phyloP scores from a whole-genome alignment of 2,329 filamentous ascomycete species.

The Pseudogymnoascus pannorum region DNA sequence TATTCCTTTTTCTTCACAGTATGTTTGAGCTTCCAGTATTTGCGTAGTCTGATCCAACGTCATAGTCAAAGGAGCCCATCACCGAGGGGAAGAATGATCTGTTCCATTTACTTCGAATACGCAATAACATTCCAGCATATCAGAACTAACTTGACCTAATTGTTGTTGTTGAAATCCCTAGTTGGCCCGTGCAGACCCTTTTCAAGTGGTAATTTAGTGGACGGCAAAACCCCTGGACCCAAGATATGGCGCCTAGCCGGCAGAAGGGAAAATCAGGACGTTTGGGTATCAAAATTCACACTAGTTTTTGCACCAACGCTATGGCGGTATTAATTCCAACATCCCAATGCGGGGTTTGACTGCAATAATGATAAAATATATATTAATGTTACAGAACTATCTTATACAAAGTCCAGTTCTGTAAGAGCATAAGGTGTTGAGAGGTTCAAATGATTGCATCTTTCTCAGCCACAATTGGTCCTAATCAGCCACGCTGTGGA shows the following conservation, averaged over 20 bases:
- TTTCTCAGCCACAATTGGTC: not conserved
- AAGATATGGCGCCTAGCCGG: not conserved
- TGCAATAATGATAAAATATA: not conserved
- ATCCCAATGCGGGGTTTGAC: not conserved
- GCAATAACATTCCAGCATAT: not conserved
- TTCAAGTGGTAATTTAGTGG: not conserved
- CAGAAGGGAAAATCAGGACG: not conserved
- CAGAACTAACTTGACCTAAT: not conserved
- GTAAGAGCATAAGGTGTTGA: not conserved
- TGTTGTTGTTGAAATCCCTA: not conserved
- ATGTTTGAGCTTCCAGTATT: not conserved
- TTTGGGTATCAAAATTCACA: not conserved
- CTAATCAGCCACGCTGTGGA: not conserved
- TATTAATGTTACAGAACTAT: not conserved
- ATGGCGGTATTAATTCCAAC: not conserved
- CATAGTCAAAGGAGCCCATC: not conserved
- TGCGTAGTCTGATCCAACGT: not conserved
- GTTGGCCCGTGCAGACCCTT: not conserved
- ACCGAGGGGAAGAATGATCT: not conserved
- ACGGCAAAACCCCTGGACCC: conserved; percentile 7
- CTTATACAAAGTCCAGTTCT: not conserved
- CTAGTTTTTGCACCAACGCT: not conserved
- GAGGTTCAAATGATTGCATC: not conserved
- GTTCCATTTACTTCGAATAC: not conserved
- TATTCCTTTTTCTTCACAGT: not conserved